Evolutionary conservation across 106 monocot species (phyloP).

Genomic region (Dendrobium huoshanense): DNA sequence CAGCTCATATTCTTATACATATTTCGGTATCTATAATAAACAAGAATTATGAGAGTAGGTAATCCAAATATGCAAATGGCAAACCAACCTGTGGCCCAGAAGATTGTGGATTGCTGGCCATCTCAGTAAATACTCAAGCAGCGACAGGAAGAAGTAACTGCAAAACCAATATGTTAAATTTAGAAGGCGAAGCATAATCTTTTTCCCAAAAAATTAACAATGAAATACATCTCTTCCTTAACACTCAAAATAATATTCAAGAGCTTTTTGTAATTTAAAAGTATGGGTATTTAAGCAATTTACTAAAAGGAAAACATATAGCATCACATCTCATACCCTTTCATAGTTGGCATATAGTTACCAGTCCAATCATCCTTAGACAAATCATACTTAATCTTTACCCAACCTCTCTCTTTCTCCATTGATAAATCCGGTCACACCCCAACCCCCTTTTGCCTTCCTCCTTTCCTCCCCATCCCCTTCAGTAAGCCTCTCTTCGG

Average conservation of each 20-base stretch:
- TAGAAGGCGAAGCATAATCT: background rate
- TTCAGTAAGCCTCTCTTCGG: too few relatives aligned
- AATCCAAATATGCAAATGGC: background rate
- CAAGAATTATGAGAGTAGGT: background rate
- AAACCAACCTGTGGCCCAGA: constrained; percentile 56
- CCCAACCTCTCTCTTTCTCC: background rate
- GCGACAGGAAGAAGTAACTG: background rate
- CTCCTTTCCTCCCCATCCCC: too few relatives aligned
- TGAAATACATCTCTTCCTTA: background rate
- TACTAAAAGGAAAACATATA: background rate
- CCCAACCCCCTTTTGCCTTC: too few relatives aligned
- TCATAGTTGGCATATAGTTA: background rate
- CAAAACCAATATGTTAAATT: background rate
- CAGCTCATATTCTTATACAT: background rate
- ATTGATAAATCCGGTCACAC: too few relatives aligned
- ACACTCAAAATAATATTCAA: background rate
- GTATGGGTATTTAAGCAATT: background rate
- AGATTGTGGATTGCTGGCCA: constrained; percentile 64
- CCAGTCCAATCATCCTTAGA: background rate
- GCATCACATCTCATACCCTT: background rate
- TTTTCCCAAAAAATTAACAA: constrained; percentile 1
- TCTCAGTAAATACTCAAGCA: constrained; percentile 10
- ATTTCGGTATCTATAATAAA: background rate
- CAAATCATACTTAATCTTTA: background rate
- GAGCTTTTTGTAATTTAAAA: background rate